Percentiles rank a stretch among this genome's conserved stretches.
Conservation (phyloP, 495 filamentous ascomycete genomes). For the Xanthoparmelia taractica region DNA sequence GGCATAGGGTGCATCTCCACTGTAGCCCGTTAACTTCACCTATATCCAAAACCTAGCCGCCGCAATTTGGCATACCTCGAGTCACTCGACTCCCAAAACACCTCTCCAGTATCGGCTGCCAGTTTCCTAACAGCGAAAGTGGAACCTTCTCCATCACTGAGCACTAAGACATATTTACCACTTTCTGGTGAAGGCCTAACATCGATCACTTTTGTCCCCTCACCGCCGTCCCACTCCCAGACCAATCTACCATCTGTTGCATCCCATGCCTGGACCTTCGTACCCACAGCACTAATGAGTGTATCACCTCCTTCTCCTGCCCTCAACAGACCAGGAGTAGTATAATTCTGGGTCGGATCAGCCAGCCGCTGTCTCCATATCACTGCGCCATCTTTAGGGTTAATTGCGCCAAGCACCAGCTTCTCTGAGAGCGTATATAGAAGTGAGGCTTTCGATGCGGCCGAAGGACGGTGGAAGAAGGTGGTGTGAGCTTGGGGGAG, state of each 20-base stretch:
- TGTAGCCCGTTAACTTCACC: constrained; percentile 30
- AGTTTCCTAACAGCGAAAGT: constrained; percentile 58
- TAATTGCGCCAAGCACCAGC: constrained; percentile 75
- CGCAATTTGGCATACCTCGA: constrained; percentile 38
- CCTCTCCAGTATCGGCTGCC: constrained; percentile 61
- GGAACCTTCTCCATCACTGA: constrained; percentile 52
- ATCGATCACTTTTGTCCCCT: constrained; percentile 67
- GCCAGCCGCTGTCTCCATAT: constrained; percentile 76
- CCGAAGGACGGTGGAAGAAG: constrained; percentile 85
- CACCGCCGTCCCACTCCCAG: constrained; percentile 57
- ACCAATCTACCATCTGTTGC: constrained; percentile 68
- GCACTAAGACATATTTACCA: constrained; percentile 61
- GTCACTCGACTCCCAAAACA: constrained; percentile 70
- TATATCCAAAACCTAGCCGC: not conserved
- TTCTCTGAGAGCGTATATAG: constrained; percentile 85
- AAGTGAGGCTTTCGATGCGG: constrained; percentile 74
- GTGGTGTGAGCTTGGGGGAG: constrained; percentile 71
- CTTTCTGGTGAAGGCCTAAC: constrained; percentile 63
- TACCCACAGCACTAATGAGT: constrained; percentile 61
- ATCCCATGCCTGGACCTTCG: constrained; percentile 70
- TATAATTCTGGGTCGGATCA: constrained; percentile 30
- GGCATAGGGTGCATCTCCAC: constrained; percentile 66
- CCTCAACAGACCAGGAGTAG: constrained; percentile 49
- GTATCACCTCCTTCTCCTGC: constrained; percentile 66
- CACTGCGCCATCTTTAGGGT: constrained; percentile 73